A percentile compares a stretch with the other conserved stretches of the same genome.
Conservation (phyloP, 306 rosid genomes). For the Trifolium repens region DNA sequence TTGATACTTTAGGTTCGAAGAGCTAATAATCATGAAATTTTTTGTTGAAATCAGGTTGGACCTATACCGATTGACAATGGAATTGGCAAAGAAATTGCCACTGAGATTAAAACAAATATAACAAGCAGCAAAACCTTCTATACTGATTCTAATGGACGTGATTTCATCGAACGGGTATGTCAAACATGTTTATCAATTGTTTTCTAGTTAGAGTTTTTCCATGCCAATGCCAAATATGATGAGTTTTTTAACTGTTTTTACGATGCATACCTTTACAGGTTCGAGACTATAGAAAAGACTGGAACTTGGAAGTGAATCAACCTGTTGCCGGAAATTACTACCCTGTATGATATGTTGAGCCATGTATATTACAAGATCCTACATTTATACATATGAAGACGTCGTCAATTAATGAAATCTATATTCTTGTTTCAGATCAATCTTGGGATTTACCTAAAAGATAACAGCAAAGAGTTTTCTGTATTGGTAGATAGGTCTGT, state of each 20-base stretch:
- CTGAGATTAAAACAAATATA: conserved; percentile 67
- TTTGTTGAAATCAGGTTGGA: conserved; percentile 69
- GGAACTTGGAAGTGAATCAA: conserved; percentile 81
- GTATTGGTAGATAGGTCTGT: conserved; percentile 80
- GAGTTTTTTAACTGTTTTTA: neutral
- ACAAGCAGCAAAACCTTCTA: conserved; percentile 77
- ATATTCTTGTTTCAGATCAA: conserved; percentile 62
- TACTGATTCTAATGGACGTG: conserved; percentile 94
- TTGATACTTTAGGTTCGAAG: neutral
- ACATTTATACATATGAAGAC: conserved; percentile 4
- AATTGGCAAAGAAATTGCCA: conserved; percentile 79
- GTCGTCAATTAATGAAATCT: conserved; percentile 21
- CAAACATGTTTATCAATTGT: conserved; percentile 14
- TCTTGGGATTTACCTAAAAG: conserved; percentile 71
- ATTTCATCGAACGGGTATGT: conserved; percentile 85
- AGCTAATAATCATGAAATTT: conserved; percentile 25
- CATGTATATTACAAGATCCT: conserved; percentile 13
- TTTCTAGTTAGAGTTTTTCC: conserved; percentile 3
- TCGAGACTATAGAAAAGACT: conserved; percentile 75
- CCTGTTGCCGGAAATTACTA: conserved; percentile 95
- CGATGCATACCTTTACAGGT: conserved; percentile 54
- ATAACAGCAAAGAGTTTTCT: conserved; percentile 66
- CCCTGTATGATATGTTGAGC: conserved; percentile 62
- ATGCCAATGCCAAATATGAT: conserved; percentile 11
- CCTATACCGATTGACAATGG: conserved; percentile 86